Evolutionary conservation across 2,329 filamentous ascomycete species (phyloP).

Genomic region (Fusarium pseudocircinatum): DNA sequence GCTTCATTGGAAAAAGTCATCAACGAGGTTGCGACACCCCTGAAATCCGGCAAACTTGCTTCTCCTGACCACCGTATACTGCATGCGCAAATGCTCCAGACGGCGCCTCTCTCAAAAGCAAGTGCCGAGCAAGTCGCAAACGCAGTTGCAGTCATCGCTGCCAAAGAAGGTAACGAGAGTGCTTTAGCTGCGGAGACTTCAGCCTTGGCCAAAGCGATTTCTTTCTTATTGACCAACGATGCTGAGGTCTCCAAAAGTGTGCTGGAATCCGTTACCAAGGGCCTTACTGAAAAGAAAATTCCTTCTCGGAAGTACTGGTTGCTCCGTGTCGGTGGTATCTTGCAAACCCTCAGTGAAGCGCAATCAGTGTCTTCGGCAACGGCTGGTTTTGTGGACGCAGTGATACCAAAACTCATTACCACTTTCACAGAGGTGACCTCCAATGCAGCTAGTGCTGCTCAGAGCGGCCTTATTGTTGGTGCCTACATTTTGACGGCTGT

Average conservation of each 20-base stretch:
- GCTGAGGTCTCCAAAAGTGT: slow-evolving; percentile 72
- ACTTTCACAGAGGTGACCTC: slow-evolving; percentile 80
- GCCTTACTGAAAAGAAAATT: slow-evolving; percentile 84
- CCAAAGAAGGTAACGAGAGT: slow-evolving; percentile 89
- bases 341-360: slow-evolving; percentile 64
- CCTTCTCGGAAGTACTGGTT: slow-evolving; percentile 83
- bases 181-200: slow-evolving; percentile 81
- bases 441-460: slow-evolving; percentile 81
- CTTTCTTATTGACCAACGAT: slow-evolving; percentile 68
- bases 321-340: slow-evolving; percentile 74
- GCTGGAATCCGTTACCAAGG: slow-evolving; percentile 79
- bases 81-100: slow-evolving; percentile 81
- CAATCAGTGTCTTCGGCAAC: slow-evolving; percentile 57
- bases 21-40: slow-evolving; percentile 79
- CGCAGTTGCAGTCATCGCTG: slow-evolving; percentile 73
- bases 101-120: slow-evolving; percentile 67
- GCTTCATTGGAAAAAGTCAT: slow-evolving; percentile 71
- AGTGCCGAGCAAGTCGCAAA: slow-evolving; percentile 73
- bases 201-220: slow-evolving; percentile 73
- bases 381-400: slow-evolving; percentile 61
- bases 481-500: slow-evolving; percentile 80
- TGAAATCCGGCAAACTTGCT: slow-evolving; percentile 86
- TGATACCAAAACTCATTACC: slow-evolving; percentile 67
- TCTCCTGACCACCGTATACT: slow-evolving; percentile 85
- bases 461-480: slow-evolving; percentile 82